These are phyloP conservation scores for Anacardium occidentale DNA, from an alignment of 345 rosid species.

Conservation along the genomic window DNA sequence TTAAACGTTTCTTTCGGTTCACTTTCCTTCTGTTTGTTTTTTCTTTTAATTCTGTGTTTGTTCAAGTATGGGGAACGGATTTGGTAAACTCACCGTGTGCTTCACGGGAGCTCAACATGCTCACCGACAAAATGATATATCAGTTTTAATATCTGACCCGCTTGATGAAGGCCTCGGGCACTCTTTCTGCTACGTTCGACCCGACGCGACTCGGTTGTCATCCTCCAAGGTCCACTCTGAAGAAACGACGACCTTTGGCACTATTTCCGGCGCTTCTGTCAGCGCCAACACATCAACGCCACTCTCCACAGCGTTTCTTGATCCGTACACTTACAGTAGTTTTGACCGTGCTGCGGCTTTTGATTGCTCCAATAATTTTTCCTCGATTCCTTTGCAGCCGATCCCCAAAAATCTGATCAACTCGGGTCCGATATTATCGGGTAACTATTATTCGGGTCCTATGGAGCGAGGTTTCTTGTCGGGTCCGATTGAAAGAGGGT, in stretches of 20 bases:
- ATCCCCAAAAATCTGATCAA: constrained; percentile 54
- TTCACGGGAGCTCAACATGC: constrained; percentile 58
- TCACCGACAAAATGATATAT: constrained; percentile 44
- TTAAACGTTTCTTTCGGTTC: background rate
- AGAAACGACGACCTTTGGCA: constrained; percentile 74
- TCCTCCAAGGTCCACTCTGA: constrained; percentile 88
- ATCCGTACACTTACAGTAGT: constrained; percentile 56
- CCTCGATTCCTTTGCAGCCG: constrained; percentile 89
- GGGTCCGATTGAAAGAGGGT: constrained; percentile 82
- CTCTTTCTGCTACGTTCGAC: constrained; percentile 87
- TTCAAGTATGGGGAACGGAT: constrained; percentile 73
- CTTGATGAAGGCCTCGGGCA: constrained; percentile 89
- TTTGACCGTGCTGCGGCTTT: constrained; percentile 83
- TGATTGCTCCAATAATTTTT: constrained; percentile 83
- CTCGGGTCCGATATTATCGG: constrained; percentile 62
- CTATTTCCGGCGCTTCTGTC: constrained; percentile 94
- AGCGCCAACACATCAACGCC: constrained; percentile 96
- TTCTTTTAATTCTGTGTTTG: background rate
- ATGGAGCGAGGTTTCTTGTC: constrained; percentile 85
- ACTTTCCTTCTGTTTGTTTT: background rate
- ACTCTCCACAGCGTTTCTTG: constrained; percentile 75
- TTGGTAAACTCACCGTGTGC: constrained; percentile 66
- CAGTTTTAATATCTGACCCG: constrained; percentile 48
- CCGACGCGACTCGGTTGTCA: constrained; percentile 60
- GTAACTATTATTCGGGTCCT: constrained; percentile 60